Base-by-base conservation (phyloP, 805 yeast genomes). In the Naumovozyma baii region DNA sequence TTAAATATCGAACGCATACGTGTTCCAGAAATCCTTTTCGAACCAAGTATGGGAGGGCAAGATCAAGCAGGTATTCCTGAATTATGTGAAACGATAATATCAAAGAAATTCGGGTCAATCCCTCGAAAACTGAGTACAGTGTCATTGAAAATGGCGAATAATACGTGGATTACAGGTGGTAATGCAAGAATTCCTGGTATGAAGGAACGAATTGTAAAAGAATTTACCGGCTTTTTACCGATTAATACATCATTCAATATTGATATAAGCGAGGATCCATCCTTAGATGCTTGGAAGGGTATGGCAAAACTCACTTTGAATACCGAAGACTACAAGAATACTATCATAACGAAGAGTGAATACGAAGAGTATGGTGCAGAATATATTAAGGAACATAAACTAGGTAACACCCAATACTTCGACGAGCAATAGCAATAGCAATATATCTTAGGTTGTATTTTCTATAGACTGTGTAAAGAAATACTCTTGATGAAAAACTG, bases 51-150 rank as follows among this genome's bases (percentile, higher is more conserved):
- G 45, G 95, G 94, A 0, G 98, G 98, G 17, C 68, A 87, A 17
- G 98, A 92, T 60, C 97, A 88, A 63, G 95, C 96, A 0, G 97
- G 97, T 19, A 69, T 92, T n/a, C 57, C 74, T 18, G 97, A 92
- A 60, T 63, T 87, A 31, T 70, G 79, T 40, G 81, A 79, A 47
- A 82, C 78, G 42, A 68, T 85, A 5, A 54, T 88, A 4, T 54
- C 74, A 31, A 72, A 77, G 36, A 70, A 87, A 50, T 66, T 78
- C 38, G 83, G 78, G 4, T 80, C 80, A 44, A 67, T 72, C 31
- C 61, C 69, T 17, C 64, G 70, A 19, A 62, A 72, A 26, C 56
- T 82, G 18, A 54, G 59, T 31, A 33, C 41, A 1, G 20, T 29
- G 2, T 41, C 56, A 10, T 31, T 40, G 16, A 48, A 50, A 3